Percentiles rank a stretch among this genome's conserved stretches.
phyloP scores from a whole-genome alignment of 495 filamentous ascomycete genomes.

The Parachaetomium inaequale region DNA sequence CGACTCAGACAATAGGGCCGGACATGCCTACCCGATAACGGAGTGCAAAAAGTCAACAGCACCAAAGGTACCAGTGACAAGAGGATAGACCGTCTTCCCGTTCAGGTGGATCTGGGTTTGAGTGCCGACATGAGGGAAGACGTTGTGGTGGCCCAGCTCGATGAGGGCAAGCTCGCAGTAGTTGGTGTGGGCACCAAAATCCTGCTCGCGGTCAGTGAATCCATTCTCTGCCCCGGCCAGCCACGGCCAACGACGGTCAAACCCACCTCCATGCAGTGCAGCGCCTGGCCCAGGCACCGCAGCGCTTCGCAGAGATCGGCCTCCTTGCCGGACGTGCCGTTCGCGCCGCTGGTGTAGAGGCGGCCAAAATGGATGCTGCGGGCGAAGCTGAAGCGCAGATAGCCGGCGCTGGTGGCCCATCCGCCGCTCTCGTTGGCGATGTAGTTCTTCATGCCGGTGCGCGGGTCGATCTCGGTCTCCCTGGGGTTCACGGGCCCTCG shows the following conservation, averaged over 20 bases:
- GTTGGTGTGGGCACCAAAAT: conserved; percentile 94
- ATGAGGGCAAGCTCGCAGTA: conserved; percentile 84
- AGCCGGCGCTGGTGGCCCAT: conserved; percentile 88
- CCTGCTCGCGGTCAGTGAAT: conserved; percentile 31
- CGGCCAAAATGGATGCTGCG: conserved; percentile 88
- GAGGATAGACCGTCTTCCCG: conserved; percentile 73
- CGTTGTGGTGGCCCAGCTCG: conserved; percentile 74
- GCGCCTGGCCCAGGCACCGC: conserved; percentile 77
- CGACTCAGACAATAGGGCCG: background rate
- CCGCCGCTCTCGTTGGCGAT: conserved; percentile 84
- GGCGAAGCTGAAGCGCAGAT: conserved; percentile 77
- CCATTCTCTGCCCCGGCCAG: background rate
- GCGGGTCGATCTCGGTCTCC: conserved; percentile 77
- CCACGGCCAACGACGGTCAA: background rate
- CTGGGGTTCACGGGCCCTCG: conserved; percentile 67
- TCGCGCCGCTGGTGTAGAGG: conserved; percentile 71
- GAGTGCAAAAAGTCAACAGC: conserved; percentile 96
- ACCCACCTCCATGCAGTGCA: conserved; percentile 75
- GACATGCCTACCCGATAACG: conserved; percentile 61
- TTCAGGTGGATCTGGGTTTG: conserved; percentile 67
- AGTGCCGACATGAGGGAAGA: conserved; percentile 84
- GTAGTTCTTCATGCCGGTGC: conserved; percentile 98
- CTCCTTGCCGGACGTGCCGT: conserved; percentile 63
- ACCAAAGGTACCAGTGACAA: conserved; percentile 88
- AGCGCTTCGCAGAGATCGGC: conserved; percentile 87